A percentile compares a stretch with the other conserved stretches of the same genome.
These are phyloP conservation scores for Vigna radiata DNA, from an alignment of 306 rosid species.

Conservation along the genomic window DNA sequence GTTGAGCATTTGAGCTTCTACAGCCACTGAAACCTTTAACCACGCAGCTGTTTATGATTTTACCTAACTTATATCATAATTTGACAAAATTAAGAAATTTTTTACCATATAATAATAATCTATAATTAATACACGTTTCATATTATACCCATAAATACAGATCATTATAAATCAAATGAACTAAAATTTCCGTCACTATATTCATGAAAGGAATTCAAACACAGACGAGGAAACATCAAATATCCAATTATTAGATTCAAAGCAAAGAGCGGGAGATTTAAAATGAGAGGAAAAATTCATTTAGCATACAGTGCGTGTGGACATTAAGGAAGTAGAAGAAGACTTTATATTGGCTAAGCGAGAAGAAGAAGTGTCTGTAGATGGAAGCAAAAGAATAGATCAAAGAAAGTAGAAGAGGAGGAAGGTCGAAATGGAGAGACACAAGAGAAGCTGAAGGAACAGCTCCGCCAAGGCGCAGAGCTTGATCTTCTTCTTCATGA, in stretches of 20 bases:
- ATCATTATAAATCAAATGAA: neutral
- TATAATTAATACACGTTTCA: too few species aligned
- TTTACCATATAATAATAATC: too few species aligned
- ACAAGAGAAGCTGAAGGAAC: conserved; percentile 50
- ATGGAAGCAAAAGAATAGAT: neutral
- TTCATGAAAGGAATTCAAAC: neutral
- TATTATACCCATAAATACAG: too few species aligned
- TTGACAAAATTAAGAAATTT: too few species aligned
- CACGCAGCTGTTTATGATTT: neutral
- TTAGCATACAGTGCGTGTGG: neutral
- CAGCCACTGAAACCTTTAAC: neutral
- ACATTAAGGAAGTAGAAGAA: too few species aligned
- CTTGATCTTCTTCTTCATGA: conserved; percentile 57
- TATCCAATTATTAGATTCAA: neutral
- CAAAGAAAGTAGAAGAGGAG: conserved; percentile 38
- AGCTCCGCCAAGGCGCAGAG: conserved; percentile 55
- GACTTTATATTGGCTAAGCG: too few species aligned
- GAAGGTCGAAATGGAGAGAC: conserved; percentile 52
- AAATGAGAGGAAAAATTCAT: neutral
- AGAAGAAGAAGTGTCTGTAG: neutral
- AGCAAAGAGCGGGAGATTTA: neutral
- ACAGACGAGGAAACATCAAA: neutral
- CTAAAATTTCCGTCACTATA: too few species aligned
- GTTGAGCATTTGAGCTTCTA: neutral
- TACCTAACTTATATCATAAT: neutral